A percentile compares a stretch with the other conserved stretches of the same genome.
Conservation (phyloP, 257 asterid species). For the Phtheirospermum japonicum region DNA sequence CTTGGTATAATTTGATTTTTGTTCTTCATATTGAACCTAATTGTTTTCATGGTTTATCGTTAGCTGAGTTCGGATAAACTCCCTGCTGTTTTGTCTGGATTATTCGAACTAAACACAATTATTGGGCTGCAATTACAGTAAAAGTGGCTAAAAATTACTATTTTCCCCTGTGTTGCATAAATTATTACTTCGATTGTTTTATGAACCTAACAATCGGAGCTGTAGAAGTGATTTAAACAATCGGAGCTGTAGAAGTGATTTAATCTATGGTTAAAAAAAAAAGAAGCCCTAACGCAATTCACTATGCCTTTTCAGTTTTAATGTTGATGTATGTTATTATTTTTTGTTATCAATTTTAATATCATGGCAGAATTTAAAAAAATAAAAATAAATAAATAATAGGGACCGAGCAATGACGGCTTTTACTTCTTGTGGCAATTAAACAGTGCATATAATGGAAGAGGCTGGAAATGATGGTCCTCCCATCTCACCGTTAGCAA, state of each 20-base stretch:
- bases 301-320: background rate
- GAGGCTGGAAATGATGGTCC: conserved; percentile 36
- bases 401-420: too few relatives aligned
- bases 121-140: background rate
- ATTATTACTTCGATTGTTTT: background rate
- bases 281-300: background rate
- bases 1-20: too few relatives aligned
- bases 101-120: background rate
- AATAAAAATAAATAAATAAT: too few relatives aligned
- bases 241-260: background rate
- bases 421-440: background rate
- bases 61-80: background rate
- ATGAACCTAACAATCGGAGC: background rate
- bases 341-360: background rate
- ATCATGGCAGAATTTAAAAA: too few relatives aligned
- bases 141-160: background rate
- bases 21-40: too few relatives aligned
- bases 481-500: conserved; percentile 39
- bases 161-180: background rate
- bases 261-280: background rate
- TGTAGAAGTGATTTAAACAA: background rate
- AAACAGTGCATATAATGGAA: conserved; percentile 35
- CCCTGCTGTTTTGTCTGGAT: background rate
- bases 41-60: background rate
- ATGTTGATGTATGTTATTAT: background rate